phyloP scores from a whole-genome alignment of 352 stramenopile species.

The Phytopythium ostracodes region DNA sequence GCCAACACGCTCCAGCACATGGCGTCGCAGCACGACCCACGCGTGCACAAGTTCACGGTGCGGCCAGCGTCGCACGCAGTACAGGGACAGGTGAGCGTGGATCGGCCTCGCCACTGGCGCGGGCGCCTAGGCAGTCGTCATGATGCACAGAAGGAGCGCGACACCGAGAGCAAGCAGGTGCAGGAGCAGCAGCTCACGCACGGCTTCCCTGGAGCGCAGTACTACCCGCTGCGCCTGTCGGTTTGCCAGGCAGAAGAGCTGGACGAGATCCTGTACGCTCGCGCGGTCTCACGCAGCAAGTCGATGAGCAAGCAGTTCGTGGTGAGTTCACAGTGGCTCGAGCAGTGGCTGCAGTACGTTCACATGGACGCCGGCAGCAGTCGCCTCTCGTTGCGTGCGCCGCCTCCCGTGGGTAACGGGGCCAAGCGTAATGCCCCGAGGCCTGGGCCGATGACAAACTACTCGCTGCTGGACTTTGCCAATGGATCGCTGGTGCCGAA shows the following conservation, averaged over 20 bases:
- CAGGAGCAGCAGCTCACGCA: slow-evolving; percentile 11
- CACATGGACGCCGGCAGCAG: slow-evolving; percentile 30
- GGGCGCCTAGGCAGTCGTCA: slow-evolving; percentile 18
- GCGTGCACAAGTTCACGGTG: slow-evolving; percentile 50
- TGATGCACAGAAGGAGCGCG: slow-evolving; percentile 17
- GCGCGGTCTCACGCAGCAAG: slow-evolving; percentile 23
- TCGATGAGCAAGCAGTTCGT: slow-evolving; percentile 36
- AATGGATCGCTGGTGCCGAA: slow-evolving; percentile 55
- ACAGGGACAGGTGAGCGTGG: slow-evolving; percentile 24
- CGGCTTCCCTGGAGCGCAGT: not conserved
- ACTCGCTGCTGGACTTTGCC: slow-evolving; percentile 59
- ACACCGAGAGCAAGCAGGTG: slow-evolving; percentile 11
- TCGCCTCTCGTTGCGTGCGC: not conserved
- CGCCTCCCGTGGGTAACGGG: not conserved
- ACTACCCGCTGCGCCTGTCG: slow-evolving; percentile 22
- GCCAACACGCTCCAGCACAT: slow-evolving; percentile 58
- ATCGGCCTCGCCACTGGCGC: slow-evolving; percentile 29
- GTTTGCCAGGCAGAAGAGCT: slow-evolving; percentile 40
- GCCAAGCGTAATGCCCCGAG: slow-evolving; percentile 11
- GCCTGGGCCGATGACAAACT: slow-evolving; percentile 61
- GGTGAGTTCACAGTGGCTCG: slow-evolving; percentile 55
- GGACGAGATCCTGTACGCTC: slow-evolving; percentile 47
- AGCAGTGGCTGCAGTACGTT: slow-evolving; percentile 68
- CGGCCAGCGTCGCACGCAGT: slow-evolving; percentile 9
- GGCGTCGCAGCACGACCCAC: slow-evolving; percentile 48